Conservation (phyloP, 2,329 filamentous ascomycete genomes). For the Ceratocystis cacaofunesta region DNA sequence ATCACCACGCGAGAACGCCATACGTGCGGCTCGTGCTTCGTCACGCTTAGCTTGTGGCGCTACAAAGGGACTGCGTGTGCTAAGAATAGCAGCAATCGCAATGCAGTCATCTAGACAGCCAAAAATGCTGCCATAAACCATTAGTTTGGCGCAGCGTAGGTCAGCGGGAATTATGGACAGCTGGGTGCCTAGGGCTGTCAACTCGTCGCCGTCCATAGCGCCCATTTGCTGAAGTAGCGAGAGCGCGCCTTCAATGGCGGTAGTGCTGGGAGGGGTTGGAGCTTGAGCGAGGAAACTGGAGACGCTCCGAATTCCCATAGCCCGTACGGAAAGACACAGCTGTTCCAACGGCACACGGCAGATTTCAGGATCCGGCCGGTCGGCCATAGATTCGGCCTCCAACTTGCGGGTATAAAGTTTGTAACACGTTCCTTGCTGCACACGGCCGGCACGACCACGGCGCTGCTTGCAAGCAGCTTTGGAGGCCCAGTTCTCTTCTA, state of each 20-base stretch:
- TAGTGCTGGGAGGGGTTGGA: conserved; percentile 71
- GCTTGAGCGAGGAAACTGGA: conserved; percentile 68
- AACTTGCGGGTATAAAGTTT: conserved; percentile 84
- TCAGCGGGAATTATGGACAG: conserved; percentile 93
- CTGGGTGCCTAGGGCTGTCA: conserved; percentile 84
- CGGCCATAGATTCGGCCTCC: conserved; percentile 64
- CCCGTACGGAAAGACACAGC: conserved; percentile 82
- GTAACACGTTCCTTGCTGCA: conserved; percentile 81
- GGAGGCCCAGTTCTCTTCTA: conserved; percentile 92
- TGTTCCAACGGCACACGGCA: conserved; percentile 85
- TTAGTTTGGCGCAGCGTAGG: conserved; percentile 79
- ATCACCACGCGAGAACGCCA: conserved; percentile 58
- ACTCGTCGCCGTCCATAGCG: conserved; percentile 67
- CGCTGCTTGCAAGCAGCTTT: conserved; percentile 88
- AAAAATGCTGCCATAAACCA: conserved; percentile 90
- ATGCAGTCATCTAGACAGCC: conserved; percentile 79
- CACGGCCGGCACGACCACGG: conserved; percentile 81
- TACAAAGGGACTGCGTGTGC: conserved; percentile 72
- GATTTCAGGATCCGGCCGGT: conserved; percentile 86
- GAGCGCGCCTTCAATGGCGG: conserved; percentile 76
- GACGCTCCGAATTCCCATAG: conserved; percentile 82
- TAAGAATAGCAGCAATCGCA: conserved; percentile 84
- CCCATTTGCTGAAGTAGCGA: conserved; percentile 70
- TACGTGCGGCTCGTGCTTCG: conserved; percentile 60
- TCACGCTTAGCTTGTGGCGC: conserved; percentile 63